These are phyloP conservation scores for Trametopsis cervina DNA, from an alignment of 768 basidiomycete species.

Conservation along the genomic window DNA sequence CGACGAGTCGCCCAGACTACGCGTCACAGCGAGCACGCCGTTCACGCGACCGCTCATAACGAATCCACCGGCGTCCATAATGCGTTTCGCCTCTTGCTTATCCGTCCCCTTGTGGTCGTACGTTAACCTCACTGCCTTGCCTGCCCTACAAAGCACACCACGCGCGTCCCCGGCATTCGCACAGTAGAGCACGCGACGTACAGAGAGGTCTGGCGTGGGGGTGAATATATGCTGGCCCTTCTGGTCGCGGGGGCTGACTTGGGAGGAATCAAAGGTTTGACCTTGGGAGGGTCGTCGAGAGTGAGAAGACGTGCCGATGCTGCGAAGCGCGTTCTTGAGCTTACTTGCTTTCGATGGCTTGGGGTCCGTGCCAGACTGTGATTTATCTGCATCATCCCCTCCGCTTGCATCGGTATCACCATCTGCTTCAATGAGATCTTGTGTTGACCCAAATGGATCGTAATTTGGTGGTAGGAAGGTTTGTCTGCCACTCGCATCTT, in stretches of 20 bases:
- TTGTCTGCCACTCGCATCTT: slow-evolving; percentile 72
- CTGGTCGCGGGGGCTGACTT: slow-evolving; percentile 4
- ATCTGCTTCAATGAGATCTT: slow-evolving; percentile 22
- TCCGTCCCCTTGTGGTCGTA: slow-evolving; percentile 99
- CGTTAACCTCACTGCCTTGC: slow-evolving; percentile 87
- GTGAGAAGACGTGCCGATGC: slow-evolving; percentile 24
- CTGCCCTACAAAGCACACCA: slow-evolving; percentile 86
- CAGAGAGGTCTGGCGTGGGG: slow-evolving; percentile 21
- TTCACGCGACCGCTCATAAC: slow-evolving; percentile 99
- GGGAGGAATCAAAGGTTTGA: slow-evolving; percentile 9
- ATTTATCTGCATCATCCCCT: slow-evolving; percentile 22
- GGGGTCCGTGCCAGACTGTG: slow-evolving; percentile 8
- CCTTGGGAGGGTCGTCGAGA: slow-evolving; percentile 13
- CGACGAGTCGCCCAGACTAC: slow-evolving; percentile 91
- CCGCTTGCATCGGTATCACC: slow-evolving; percentile 30
- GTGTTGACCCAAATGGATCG: slow-evolving; percentile 11
- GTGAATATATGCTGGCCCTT: slow-evolving; percentile 14
- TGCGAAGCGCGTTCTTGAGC: slow-evolving; percentile 50
- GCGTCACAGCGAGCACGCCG: slow-evolving; percentile 92
- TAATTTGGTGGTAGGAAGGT: slow-evolving; percentile 41
- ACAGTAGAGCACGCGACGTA: slow-evolving; percentile 80
- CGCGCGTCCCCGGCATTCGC: slow-evolving; percentile 98
- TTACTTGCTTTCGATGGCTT: slow-evolving; percentile 10
- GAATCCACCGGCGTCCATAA: slow-evolving; percentile 96
- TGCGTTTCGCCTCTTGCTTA: slow-evolving; percentile 94